Base-by-base conservation (phyloP, 2,329 filamentous ascomycete genomes). In the Scopulariopsis brevicaulis region DNA sequence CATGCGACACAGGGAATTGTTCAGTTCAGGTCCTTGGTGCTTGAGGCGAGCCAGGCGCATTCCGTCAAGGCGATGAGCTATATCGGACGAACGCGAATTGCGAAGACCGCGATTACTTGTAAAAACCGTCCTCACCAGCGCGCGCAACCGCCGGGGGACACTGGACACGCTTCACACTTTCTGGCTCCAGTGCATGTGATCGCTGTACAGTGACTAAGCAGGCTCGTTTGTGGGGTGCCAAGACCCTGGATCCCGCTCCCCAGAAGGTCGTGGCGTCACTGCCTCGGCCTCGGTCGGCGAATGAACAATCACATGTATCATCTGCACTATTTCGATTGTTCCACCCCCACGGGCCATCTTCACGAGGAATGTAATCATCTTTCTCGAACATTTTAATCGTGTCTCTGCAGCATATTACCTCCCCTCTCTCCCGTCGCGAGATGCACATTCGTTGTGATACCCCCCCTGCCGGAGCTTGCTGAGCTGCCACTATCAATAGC, bases 281-380 rank as follows among this genome's bases (percentile, higher is more conserved):
- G 55, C 55, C 55, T 57, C 55, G 55, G 55, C 25, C 48, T 57
- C 50, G 48, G 55, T 57, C 46, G 46, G 46, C 46, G 25, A 35
- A 37, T 25, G 28, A 55, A 50, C 55, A 32, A 57, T 57, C 55
- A 57, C 55, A 57, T 57, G 55, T 57, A 53, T 57, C 28, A 52
- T 20, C 37, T 52, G 50, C 43, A 24, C 55, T 35, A 24, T 8
- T 56, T 51, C 25, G 35, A 32, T 32, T 32, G 43, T 15, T 22
- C 54, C 20, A 43, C 52, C 12, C 22, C 22, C 20, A 50, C 20
- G 12, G 22, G 14, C 46, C 22, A 11, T 24, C 20, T 50, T 24
- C 46, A 50, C 46, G 20, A 50, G 46, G n/a, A 24, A 50, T 12
- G 18, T 14, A 22, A 11, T 22, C 46, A 22, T 28, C n/a, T 55